Conservation (phyloP, 345 rosid species). For the Citropsis articulata region DNA sequence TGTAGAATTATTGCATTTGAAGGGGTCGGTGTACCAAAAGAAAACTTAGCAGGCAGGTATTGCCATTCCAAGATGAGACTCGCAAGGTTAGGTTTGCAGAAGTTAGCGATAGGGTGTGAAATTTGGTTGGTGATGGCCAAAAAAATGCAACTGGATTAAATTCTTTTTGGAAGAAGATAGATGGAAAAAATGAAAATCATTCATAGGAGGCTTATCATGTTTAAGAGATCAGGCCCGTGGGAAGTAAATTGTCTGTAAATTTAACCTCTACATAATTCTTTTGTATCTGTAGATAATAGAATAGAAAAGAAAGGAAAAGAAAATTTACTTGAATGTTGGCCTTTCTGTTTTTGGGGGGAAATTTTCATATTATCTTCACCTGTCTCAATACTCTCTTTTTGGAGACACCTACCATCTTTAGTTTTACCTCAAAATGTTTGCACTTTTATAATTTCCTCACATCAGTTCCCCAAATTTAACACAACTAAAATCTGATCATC, state of each 20-base stretch:
- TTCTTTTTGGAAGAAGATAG: conserved; percentile 36
- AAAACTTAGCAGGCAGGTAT: not conserved
- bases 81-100: conserved; percentile 3
- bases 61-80: not conserved
- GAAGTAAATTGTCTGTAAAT: conserved; percentile 31
- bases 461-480: no score
- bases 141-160: conserved; percentile 9
- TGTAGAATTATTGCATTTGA: conserved; percentile 9
- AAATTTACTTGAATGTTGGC: not conserved
- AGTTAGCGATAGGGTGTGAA: conserved; percentile 16
- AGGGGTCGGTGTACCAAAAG: conserved; percentile 5
- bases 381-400: no score
- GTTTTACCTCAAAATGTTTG: no score
- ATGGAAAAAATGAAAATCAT: conserved; percentile 27
- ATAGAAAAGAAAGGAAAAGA: not conserved
- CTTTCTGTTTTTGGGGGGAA: not conserved
- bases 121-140: conserved; percentile 7
- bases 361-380: no score
- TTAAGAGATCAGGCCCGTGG: conserved; percentile 13
- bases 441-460: no score
- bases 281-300: conserved; percentile 41
- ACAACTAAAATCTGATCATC: no score
- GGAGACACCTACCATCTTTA: no score
- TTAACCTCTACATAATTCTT: conserved; percentile 32
- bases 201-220: conserved; percentile 19